Base-by-base conservation (phyloP, 1,284 basidiomycete genomes). In the Trametes sp. region DNA sequence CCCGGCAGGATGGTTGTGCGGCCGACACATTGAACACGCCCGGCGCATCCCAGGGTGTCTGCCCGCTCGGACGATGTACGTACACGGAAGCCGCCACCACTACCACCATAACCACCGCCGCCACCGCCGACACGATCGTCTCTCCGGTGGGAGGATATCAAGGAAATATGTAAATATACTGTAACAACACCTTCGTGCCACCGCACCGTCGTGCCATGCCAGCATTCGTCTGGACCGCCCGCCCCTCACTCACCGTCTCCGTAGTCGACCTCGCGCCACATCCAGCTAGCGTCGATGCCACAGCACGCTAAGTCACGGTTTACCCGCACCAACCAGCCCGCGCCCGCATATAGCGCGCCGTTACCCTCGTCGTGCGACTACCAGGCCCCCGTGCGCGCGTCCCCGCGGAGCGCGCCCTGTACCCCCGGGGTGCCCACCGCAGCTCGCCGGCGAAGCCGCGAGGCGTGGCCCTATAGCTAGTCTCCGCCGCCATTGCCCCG, bases 101-200 rank as follows among this genome's bases (percentile, higher is more conserved):
- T 53, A 41, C 52, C 42, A 48, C 16, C n/a, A n/a, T n/a, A n/a
- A n/a, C n/a, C 38, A 19, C 38, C 31, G 31, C 31, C 31, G 31
- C 31, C 6, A 5, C 52, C 41, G 38, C 36, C 38, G n/a, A 42
- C 26, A 42, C 48, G 50, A 26, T 24, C 49, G 54, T 31, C n/a
- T 28, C 26, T 21, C 23, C 7, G 33, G 35, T 48, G 35, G 41
- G 51, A 29, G 33, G 49, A 42, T 26, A 60, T 56, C 52, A 50
- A 38, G 51, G 52, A 57, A 54, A 23, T 41, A 45, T 60, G 59
- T 60, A 51, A 45, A 59, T 62, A 50, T 59, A 66, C 57, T 66
- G 65, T 66, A 64, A 59, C 62, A 66, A 38, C 54, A 59, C 26
- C 54, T 58, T 52, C 54, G 33, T 54, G 55, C 42, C 62, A 61